Conservation (phyloP, 345 rosid species). For the Corchorus capsularis region DNA sequence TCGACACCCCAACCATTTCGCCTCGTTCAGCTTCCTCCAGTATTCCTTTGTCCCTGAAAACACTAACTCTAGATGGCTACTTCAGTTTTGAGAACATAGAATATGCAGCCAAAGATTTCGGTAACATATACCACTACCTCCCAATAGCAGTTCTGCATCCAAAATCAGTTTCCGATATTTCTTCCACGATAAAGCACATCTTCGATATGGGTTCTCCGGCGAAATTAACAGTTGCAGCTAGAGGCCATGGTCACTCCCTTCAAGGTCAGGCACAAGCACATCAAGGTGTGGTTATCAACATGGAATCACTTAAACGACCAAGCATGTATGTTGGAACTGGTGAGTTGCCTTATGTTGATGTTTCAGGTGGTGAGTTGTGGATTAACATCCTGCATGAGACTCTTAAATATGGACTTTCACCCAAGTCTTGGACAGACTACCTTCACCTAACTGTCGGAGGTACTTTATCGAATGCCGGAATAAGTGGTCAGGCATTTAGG, state of each 20-base stretch:
- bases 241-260: constrained; percentile 95
- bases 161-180: constrained; percentile 78
- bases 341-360: constrained; percentile 70
- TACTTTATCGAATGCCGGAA: constrained; percentile 88
- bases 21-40: constrained; percentile 37
- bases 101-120: constrained; percentile 82
- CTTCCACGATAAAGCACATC: constrained; percentile 56
- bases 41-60: constrained; percentile 37
- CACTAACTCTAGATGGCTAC: constrained; percentile 62
- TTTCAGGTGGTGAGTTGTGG: constrained; percentile 92
- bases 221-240: constrained; percentile 77
- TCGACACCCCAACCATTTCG: constrained; percentile 30
- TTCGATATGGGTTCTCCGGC: constrained; percentile 62
- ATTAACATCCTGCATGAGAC: constrained; percentile 78
- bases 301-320: constrained; percentile 64
- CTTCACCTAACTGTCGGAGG: constrained; percentile 93
- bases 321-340: constrained; percentile 47
- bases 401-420: constrained; percentile 75
- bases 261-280: constrained; percentile 91
- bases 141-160: constrained; percentile 82
- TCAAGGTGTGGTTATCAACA: constrained; percentile 78
- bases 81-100: constrained; percentile 55
- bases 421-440: constrained; percentile 97
- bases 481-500: constrained; percentile 91
- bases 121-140: constrained; percentile 60